phyloP scores from a whole-genome alignment of 352 stramenopile genomes.

The Pilasporangium apinafurcum region DNA sequence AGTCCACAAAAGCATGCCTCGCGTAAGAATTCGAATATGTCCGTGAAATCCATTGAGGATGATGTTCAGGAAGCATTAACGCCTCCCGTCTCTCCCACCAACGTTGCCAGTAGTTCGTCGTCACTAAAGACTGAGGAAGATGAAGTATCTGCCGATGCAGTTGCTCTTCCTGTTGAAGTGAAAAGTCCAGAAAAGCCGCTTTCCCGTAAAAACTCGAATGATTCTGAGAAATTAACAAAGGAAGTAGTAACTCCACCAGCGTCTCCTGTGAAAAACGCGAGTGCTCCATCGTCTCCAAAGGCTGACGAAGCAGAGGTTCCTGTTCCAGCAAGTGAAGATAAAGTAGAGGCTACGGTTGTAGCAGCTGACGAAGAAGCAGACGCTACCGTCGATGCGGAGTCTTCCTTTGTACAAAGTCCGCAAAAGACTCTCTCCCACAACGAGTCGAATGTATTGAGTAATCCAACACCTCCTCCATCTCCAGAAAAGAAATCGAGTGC shows the following conservation, averaged over 20 bases:
- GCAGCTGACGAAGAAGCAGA: conserved; percentile 19
- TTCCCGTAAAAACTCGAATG: conserved; percentile 16
- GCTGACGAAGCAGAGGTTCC: no score
- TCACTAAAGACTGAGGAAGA: conserved; percentile 2
- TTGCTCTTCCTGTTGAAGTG: conserved; percentile 1
- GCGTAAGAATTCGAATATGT: conserved; percentile 15
- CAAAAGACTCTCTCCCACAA: no score
- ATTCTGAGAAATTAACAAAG: conserved; percentile 10
- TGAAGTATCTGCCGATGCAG: not conserved
- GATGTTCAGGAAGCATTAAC: not conserved
- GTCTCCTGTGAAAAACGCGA: conserved; percentile 1
- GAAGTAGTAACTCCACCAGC: not conserved
- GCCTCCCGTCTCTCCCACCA: not conserved
- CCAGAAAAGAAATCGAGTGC: no score
- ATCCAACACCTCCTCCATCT: no score
- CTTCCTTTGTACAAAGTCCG: no score
- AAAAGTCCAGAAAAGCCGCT: conserved; percentile 14
- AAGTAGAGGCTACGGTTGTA: conserved; percentile 20
- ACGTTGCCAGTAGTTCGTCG: conserved; percentile 4
- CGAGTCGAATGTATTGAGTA: no score
- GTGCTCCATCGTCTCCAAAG: conserved; percentile 6
- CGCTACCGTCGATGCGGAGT: conserved; percentile 2
- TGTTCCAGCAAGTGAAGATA: no score
- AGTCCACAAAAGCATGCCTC: conserved; percentile 14
- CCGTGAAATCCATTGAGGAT: conserved; percentile 10